Conservation (phyloP, 306 rosid species). For the Vigna nakashimae region DNA sequence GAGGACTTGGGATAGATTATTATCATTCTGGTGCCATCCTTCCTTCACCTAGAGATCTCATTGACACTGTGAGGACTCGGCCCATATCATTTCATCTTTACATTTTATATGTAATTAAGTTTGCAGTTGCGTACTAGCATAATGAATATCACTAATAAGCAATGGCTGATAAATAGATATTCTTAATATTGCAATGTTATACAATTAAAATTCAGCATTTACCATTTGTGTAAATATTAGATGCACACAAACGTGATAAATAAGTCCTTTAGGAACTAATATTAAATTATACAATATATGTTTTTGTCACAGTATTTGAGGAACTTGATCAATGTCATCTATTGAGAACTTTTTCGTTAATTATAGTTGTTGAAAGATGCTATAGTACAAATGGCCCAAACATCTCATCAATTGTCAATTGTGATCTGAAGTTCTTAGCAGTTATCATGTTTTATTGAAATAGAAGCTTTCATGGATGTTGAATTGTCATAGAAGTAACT, state of each 20-base stretch:
- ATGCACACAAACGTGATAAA: slow-evolving; percentile 10
- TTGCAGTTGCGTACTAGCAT: slow-evolving; percentile 20
- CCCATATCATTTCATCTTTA: slow-evolving; percentile 21
- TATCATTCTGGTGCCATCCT: slow-evolving; percentile 85
- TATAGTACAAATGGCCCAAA: not conserved
- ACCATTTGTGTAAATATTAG: not conserved
- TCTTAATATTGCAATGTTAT: slow-evolving; percentile 7
- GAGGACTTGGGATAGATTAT: slow-evolving; percentile 97
- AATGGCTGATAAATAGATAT: slow-evolving; percentile 12
- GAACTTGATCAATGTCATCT: slow-evolving; percentile 15
- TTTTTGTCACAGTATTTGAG: not conserved
- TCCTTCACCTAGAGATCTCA: slow-evolving; percentile 89
- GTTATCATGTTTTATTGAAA: not conserved
- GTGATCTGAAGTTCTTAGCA: not conserved
- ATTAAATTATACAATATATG: not conserved
- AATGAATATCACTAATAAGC: slow-evolving; percentile 4
- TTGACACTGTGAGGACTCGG: slow-evolving; percentile 70
- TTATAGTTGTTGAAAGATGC: not conserved
- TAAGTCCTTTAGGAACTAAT: not conserved
- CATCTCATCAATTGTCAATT: not conserved
- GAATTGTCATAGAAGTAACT: not conserved
- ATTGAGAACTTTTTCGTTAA: not conserved
- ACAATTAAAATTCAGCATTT: slow-evolving; percentile 9
- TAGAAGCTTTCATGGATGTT: not conserved
- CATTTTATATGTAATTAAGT: not conserved